Evolutionary conservation across 2,329 filamentous ascomycete species (phyloP).

Genomic region (Colletotrichum melonis): DNA sequence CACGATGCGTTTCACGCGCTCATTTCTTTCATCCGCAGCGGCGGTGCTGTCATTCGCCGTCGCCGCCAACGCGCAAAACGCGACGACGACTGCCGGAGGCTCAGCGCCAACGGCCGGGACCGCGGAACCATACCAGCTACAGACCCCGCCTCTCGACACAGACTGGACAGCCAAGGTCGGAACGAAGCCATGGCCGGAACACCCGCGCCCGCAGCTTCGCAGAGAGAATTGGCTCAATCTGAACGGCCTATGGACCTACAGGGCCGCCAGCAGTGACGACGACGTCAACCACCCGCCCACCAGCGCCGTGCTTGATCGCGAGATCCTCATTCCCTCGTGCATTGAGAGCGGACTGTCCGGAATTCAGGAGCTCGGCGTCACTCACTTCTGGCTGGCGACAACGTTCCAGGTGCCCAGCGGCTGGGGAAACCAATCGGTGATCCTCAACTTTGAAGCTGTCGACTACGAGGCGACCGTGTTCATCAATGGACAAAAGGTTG

Average conservation of each 20-base stretch:
- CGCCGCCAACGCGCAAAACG: not conserved
- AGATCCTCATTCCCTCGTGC: conserved; percentile 57
- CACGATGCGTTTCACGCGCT: conserved; percentile 26
- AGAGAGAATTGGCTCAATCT: conserved; percentile 67
- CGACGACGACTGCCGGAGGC: not conserved
- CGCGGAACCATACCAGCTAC: conserved; percentile 46
- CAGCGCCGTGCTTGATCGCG: conserved; percentile 44
- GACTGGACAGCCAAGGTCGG: conserved; percentile 65
- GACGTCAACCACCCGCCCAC: conserved; percentile 38
- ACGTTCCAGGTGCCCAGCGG: conserved; percentile 59
- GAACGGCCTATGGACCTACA: conserved; percentile 70
- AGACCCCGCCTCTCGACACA: conserved; percentile 58
- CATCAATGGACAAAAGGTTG: conserved; percentile 65
- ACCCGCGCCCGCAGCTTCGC: conserved; percentile 67
- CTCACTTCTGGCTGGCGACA: conserved; percentile 62
- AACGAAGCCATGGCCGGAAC: conserved; percentile 66
- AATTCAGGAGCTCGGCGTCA: conserved; percentile 54
- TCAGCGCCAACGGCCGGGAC: not conserved
- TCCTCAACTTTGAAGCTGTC: conserved; percentile 69
- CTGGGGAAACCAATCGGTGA: conserved; percentile 57
- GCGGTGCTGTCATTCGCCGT: not conserved
- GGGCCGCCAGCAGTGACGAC: conserved; percentile 43
- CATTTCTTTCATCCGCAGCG: conserved; percentile 10
- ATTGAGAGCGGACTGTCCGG: conserved; percentile 61
- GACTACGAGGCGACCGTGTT: conserved; percentile 69